Evolutionary conservation across 1,284 basidiomycete genomes (phyloP), one percentile per base, ranked within the genome.

Genomic region (Phlebopus sp.): DNA sequence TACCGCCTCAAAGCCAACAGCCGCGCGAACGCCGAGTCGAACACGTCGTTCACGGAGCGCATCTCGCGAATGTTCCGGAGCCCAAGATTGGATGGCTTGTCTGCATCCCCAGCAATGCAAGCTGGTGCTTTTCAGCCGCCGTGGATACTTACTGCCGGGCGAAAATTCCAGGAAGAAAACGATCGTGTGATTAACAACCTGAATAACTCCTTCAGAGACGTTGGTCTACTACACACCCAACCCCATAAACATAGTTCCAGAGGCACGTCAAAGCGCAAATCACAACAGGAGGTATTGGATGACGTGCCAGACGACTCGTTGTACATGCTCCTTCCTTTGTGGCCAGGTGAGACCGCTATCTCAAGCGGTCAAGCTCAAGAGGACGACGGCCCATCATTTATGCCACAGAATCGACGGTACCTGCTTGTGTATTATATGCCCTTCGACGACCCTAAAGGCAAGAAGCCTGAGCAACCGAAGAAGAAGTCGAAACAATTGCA

Each of bases 251-350:
- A 44, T 43, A 52, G 51, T 18, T 60, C 58, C 19, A 72, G 65
- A 53, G 9, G 30, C 2, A 3, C 31, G 18, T 44, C 47, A 30
- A 68, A 55, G 48, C 60, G 55, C 23, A 63, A 47, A 46, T n/a
- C 45, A 19, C 44, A 14, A 9, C 52, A 63, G 1, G 73, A 82
- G 42, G 75, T 87, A 51, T 81, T 90, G 51, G 75, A 77, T 40
- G 71, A 78, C 36, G 74, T 89, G 21, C 83, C 84, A 0, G 66
- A 77, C 3, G 84, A 89, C 17, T 77, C 78, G 21, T 68, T 89
- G 37, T 88, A 84, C 63, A 90, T 90, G 88, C 73, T 90, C 17
- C 70, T 90, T n/a, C 87, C 87, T 4, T 72, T 90, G 31, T 90
- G 87, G 86, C 81, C 84, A 9, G 78, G 81, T n/a, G 82, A 85